Evolutionary conservation across 2,329 filamentous ascomycete species (phyloP).

Genomic region (Seiridium cupressi): DNA sequence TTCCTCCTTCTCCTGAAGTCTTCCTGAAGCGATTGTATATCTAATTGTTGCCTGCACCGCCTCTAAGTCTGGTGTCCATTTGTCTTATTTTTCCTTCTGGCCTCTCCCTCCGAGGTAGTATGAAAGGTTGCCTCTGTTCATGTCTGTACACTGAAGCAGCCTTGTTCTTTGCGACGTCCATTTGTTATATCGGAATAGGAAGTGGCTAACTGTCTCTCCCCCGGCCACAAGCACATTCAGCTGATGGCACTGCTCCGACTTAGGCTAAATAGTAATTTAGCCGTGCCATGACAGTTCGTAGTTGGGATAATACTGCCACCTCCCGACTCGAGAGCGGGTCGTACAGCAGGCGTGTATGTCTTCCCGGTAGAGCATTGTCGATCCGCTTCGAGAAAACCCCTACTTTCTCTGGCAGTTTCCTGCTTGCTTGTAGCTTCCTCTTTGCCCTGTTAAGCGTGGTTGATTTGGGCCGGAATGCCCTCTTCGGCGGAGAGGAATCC

Average conservation of each 20-base stretch:
- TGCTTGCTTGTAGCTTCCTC: background rate
- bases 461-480: slow-evolving; percentile 5
- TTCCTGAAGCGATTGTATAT: background rate
- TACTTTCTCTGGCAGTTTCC: background rate
- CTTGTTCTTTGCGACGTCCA: background rate
- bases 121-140: background rate
- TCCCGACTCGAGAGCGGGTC: background rate
- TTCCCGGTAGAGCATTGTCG: slow-evolving; percentile 4
- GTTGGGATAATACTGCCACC: background rate
- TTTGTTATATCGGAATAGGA: background rate
- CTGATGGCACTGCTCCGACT: background rate
- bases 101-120: background rate
- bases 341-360: slow-evolving; percentile 1
- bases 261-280: background rate
- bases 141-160: background rate
- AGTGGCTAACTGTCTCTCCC: background rate
- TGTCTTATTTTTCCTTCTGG: background rate
- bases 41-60: background rate
- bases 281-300: slow-evolving; percentile 3
- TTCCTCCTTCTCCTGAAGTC: background rate
- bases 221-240: background rate
- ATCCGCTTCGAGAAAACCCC: slow-evolving; percentile 4
- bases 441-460: slow-evolving; percentile 1
- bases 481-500: background rate
- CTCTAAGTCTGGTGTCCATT: background rate